Base-by-base conservation (phyloP, 805 yeast species). In the Teunomyces tritomae region DNA sequence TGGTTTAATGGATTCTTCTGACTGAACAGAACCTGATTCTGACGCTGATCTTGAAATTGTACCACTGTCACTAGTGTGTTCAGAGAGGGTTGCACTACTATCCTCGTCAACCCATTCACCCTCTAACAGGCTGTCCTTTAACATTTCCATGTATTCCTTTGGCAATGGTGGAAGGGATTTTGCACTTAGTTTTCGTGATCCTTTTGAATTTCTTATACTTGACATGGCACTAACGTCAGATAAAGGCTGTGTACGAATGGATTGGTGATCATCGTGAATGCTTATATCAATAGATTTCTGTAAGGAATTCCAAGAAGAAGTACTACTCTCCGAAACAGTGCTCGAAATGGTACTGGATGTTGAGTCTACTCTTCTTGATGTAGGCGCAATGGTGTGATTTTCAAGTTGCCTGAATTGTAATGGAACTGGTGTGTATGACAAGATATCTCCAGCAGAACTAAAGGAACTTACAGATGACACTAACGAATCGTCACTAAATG, bases 391-490 rank as follows among this genome's bases (percentile, higher is more conserved):
- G 42, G 20, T 27, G 11, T 39, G 24, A 16, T 17, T 14, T 5
- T 41, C 36, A 17, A 29, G 14, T 3, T 35, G 20, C n/a, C 35
- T 37, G 44, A 20, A 46, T 24, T 33, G 33, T 9, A 40, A 27
- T 2, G 50, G 48, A 3, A 44, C 14, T 4, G 36, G 49, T 8
- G 52, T 46, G 26, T 57, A 53, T 39, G 57, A 61, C 50, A 62
- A 49, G 17, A 63, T 52, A 37, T 68, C 74, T 1, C 69, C 71
- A 13, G 64, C 54, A 1, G 73, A 62, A 49, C 71, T 67, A 47
- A 68, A 65, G 0, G 71, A 63, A 49, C 73, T 67, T 9, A 70
- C 65, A 0, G 74, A 66, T 4, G 74, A 68, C 1, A 67, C 71
- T 14, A 57, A 61, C 1, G 74, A 68, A 44, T 71, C 65, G 28